Evolutionary conservation across 768 basidiomycete species (phyloP).

Genomic region (Panus rudis): DNA sequence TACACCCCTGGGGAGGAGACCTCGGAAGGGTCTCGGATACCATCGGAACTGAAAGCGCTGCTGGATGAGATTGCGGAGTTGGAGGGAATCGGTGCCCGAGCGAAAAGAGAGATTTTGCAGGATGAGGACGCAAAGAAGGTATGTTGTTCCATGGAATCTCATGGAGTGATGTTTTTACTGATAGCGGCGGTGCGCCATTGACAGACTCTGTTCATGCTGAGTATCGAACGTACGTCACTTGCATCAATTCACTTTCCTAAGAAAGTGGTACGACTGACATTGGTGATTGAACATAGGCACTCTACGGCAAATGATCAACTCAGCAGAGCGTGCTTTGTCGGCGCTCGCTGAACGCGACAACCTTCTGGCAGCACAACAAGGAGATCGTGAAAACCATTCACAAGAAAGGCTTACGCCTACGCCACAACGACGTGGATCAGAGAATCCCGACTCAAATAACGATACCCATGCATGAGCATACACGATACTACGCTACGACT

Average conservation of each 20-base stretch:
- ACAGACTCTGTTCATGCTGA: constrained; percentile 37
- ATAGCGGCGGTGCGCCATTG: neutral
- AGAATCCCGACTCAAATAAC: too few relatives aligned
- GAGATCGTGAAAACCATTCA: too few relatives aligned
- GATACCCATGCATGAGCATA: too few relatives aligned
- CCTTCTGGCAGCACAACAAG: constrained; percentile 19
- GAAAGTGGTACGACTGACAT: neutral
- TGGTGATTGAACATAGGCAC: constrained; percentile 24
- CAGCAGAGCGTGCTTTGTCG: constrained; percentile 27
- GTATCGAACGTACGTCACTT: constrained; percentile 36
- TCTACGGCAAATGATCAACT: constrained; percentile 24
- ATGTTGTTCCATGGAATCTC: too few relatives aligned
- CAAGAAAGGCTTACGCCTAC: too few relatives aligned
- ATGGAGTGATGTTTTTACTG: constrained; percentile 9
- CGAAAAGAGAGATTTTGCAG: constrained; percentile 35
- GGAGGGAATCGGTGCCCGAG: constrained; percentile 24
- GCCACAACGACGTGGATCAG: too few relatives aligned
- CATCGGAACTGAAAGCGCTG: constrained; percentile 26
- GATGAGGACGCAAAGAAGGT: constrained; percentile 39
- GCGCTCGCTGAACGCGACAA: constrained; percentile 26
- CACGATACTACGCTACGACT: too few relatives aligned
- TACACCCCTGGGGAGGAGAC: constrained; percentile 1
- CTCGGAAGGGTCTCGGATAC: constrained; percentile 10
- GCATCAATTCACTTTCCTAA: neutral
- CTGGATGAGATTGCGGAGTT: constrained; percentile 35